These are phyloP conservation scores for Blastobotrys americana DNA, from an alignment of 805 yeast genomes.

Conservation along the genomic window DNA sequence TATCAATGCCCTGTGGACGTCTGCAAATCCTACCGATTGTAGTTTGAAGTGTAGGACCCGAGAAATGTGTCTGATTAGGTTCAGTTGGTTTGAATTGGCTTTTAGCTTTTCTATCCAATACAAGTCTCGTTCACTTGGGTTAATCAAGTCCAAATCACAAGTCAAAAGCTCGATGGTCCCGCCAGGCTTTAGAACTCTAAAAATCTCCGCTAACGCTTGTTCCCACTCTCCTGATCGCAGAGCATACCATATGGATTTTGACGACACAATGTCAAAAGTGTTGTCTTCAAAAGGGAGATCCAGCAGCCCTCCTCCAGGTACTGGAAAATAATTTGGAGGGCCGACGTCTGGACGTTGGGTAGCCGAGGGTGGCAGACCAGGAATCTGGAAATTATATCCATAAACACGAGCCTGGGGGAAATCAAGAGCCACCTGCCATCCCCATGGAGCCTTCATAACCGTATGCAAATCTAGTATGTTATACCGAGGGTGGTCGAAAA, in stretches of 20 bases:
- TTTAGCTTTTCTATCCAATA: constrained; percentile 15
- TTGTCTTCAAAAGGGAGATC: constrained; percentile 28
- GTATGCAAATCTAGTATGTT: constrained; percentile 23
- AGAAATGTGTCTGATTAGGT: constrained; percentile 12
- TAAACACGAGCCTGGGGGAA: constrained; percentile 25
- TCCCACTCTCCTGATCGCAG: constrained; percentile 23
- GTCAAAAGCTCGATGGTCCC: constrained; percentile 26
- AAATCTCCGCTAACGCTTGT: constrained; percentile 22
- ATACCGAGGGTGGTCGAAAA: background rate
- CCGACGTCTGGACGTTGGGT: constrained; percentile 19
- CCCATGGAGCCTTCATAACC: constrained; percentile 25
- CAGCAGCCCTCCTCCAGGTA: constrained; percentile 21
- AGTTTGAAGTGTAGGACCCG: constrained; percentile 7
- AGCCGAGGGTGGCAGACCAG: constrained; percentile 9
- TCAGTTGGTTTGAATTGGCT: constrained; percentile 12
- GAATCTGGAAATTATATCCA: constrained; percentile 23
- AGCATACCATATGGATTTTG: constrained; percentile 29
- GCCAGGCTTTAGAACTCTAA: constrained; percentile 28
- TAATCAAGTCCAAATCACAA: constrained; percentile 21
- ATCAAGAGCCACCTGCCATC: constrained; percentile 31
- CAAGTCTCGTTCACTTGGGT: constrained; percentile 15
- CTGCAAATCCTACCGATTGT: constrained; percentile 21
- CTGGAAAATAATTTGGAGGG: constrained; percentile 27
- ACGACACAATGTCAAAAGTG: constrained; percentile 25
- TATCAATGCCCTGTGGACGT: constrained; percentile 22